These are phyloP conservation scores for Calonectria naviculata DNA, from an alignment of 2,329 filamentous ascomycete genomes.

Conservation along the genomic window DNA sequence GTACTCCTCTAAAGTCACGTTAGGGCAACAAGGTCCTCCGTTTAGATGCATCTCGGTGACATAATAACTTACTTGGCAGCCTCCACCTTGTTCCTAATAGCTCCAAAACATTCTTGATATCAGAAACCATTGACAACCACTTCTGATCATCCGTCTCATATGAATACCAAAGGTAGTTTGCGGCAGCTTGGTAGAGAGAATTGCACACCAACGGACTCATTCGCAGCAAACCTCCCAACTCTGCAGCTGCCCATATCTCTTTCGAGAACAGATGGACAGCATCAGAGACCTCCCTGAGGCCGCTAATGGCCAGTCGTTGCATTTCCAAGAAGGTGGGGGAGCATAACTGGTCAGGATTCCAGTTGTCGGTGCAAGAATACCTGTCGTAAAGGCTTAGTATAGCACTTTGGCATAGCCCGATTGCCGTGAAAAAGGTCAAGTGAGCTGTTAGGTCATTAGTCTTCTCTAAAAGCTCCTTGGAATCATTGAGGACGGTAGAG, in stretches of 20 bases:
- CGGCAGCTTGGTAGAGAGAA: not conserved
- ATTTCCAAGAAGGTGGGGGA: not conserved
- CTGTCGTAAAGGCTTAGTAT: not conserved
- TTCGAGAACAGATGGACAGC: not conserved
- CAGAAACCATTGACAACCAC: not conserved
- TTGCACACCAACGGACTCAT: constrained; percentile 4
- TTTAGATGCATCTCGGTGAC: no score
- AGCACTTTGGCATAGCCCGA: not conserved
- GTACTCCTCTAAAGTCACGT: not conserved
- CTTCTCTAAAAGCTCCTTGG: not conserved
- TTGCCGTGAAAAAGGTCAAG: not conserved
- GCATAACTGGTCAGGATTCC: not conserved
- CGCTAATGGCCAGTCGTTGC: not conserved
- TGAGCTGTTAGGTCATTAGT: not conserved
- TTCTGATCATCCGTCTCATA: not conserved
- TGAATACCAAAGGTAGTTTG: not conserved
- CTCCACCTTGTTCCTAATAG: constrained; percentile 4
- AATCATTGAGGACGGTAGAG: not conserved
- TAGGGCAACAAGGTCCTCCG: not conserved
- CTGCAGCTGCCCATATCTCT: not conserved
- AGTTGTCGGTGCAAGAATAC: not conserved
- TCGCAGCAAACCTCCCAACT: not conserved
- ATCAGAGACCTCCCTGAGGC: not conserved
- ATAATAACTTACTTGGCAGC: constrained; percentile 20
- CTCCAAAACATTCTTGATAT: constrained; percentile 1